A percentile compares a stretch with the other conserved stretches of the same genome.
Conservation (phyloP, 345 rosid genomes). For the Abelmoschus esculentus region DNA sequence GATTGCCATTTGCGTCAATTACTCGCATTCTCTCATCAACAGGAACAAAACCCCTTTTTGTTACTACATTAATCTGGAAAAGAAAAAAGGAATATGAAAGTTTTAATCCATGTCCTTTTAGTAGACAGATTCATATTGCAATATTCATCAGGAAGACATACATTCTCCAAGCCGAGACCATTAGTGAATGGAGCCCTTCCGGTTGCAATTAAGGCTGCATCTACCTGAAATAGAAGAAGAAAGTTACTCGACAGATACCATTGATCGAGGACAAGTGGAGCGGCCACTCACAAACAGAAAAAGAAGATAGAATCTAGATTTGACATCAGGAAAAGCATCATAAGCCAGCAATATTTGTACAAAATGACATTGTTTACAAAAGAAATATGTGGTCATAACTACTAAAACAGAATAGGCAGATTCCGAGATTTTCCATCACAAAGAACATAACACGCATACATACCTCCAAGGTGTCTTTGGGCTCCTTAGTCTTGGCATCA, state of each 20-base stretch:
- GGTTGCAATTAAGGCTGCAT: slow-evolving; percentile 96
- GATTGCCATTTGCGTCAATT: slow-evolving; percentile 67
- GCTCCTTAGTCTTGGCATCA: slow-evolving; percentile 97
- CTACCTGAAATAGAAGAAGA: slow-evolving; percentile 46
- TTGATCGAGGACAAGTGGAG: neutral
- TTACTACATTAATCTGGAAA: slow-evolving; percentile 72
- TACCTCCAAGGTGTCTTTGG: slow-evolving; percentile 83
- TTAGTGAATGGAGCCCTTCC: slow-evolving; percentile 99
- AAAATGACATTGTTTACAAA: neutral
- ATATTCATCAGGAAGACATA: slow-evolving; percentile 24
- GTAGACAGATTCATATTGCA: neutral
- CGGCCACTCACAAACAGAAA: neutral
- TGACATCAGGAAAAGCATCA: neutral
- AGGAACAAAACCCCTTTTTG: slow-evolving; percentile 87
- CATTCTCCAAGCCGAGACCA: slow-evolving; percentile 96
- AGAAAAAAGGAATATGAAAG: neutral
- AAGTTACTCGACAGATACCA: neutral
- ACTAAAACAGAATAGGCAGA: neutral
- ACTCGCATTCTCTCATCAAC: slow-evolving; percentile 90
- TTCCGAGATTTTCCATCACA: neutral
- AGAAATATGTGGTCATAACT: neutral
- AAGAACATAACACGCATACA: slow-evolving; percentile 13
- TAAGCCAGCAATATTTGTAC: neutral
- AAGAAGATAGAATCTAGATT: neutral
- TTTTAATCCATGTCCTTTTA: neutral